phyloP scores from a whole-genome alignment of 2,329 filamentous ascomycete species.

The Celoporthe dispersa region DNA sequence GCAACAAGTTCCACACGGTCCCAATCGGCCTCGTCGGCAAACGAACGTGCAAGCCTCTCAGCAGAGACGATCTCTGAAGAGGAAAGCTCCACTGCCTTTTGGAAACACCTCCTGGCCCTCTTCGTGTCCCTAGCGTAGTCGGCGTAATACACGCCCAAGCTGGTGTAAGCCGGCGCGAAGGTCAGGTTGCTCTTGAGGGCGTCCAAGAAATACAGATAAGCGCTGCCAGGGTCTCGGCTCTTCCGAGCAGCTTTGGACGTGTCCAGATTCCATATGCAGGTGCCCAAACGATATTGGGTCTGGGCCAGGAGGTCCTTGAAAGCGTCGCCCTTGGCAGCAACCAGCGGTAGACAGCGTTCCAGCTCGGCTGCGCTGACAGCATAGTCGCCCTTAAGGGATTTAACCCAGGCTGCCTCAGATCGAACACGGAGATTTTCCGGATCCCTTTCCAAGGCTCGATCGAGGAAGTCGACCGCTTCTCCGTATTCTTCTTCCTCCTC shows the following conservation, averaged over 20 bases:
- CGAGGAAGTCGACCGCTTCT: constrained; percentile 80
- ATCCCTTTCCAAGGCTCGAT: constrained; percentile 75
- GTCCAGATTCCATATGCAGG: constrained; percentile 85
- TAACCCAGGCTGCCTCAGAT: constrained; percentile 91
- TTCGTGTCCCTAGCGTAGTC: constrained; percentile 89
- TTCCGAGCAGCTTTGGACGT: constrained; percentile 75
- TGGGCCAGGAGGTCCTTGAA: constrained; percentile 77
- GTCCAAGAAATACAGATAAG: constrained; percentile 82
- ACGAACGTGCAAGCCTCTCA: constrained; percentile 81
- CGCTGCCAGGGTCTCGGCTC: constrained; percentile 68
- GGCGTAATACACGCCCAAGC: constrained; percentile 85
- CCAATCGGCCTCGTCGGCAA: constrained; percentile 92
- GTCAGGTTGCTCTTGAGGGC: constrained; percentile 86
- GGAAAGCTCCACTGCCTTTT: constrained; percentile 94
- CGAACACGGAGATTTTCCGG: constrained; percentile 75
- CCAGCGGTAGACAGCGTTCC: constrained; percentile 67
- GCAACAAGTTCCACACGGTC: constrained; percentile 93
- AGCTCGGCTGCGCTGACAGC: constrained; percentile 69
- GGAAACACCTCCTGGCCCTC: constrained; percentile 88
- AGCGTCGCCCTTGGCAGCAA: constrained; percentile 64
- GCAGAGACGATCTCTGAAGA: constrained; percentile 84
- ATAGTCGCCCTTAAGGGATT: constrained; percentile 80
- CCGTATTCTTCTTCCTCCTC: constrained; percentile 91
- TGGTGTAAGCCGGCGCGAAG: constrained; percentile 89
- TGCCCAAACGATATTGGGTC: constrained; percentile 83